These are phyloP conservation scores for Dichotomocladium elegans DNA, from an alignment of 371 early-diverging fungal genomes.

Conservation along the genomic window DNA sequence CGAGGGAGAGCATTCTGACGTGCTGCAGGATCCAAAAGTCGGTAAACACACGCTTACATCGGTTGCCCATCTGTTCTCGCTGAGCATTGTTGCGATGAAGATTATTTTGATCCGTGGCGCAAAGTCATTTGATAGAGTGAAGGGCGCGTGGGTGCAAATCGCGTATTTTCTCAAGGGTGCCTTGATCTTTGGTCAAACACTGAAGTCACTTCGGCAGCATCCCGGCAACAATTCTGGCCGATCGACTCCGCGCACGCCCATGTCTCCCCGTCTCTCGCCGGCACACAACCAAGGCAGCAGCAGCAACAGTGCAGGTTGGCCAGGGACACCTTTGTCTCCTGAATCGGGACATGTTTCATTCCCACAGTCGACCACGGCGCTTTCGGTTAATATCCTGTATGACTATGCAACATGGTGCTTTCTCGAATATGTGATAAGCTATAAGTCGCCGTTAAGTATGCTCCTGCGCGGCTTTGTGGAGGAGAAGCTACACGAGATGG, in stretches of 20 bases:
- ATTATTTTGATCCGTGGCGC: conserved; percentile 52
- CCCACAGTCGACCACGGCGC: conserved; percentile 1
- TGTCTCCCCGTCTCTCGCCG: conserved; percentile 12
- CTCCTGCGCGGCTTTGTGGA: conserved; percentile 48
- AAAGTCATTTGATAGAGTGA: conserved; percentile 35
- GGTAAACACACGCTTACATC: conserved; percentile 27
- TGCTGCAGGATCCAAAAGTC: conserved; percentile 23
- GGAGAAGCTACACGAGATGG: conserved; percentile 34
- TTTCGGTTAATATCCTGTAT: conserved; percentile 27
- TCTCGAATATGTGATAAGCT: conserved; percentile 48
- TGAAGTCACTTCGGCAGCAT: conserved; percentile 9
- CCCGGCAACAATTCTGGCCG: conserved; percentile 7
- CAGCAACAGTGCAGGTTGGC: not conserved
- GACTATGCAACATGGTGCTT: conserved; percentile 58
- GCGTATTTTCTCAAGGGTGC: conserved; percentile 35
- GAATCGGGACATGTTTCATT: conserved; percentile 5
- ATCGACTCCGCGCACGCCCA: conserved; percentile 11
- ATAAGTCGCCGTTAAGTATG: conserved; percentile 46
- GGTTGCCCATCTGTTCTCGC: conserved; percentile 27
- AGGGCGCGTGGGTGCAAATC: conserved; percentile 41
- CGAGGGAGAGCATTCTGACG: not conserved
- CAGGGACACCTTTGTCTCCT: conserved; percentile 6
- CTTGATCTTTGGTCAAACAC: conserved; percentile 34
- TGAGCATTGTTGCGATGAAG: conserved; percentile 53
- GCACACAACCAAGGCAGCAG: not conserved